Base-by-base conservation (phyloP, 1,284 basidiomycete genomes). In the Cryptococcus hybrid region DNA sequence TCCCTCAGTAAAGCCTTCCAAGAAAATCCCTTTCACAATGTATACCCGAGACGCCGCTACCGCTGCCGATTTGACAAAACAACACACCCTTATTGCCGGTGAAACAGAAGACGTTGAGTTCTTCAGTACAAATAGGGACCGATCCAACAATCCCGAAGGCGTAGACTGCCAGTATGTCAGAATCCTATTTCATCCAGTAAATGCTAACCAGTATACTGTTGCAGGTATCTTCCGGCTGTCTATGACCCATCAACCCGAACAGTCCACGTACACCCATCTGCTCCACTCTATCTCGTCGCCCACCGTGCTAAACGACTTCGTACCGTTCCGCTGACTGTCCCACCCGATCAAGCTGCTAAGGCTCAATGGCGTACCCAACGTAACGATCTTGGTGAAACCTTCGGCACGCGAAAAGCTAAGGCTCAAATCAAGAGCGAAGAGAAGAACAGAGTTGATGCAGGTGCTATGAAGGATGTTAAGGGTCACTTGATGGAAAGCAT, bases 391-490 rank as follows among this genome's bases (percentile, higher is more conserved):
- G 93, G 93, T 37, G 87, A 91, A 71, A 85, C 88, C 1, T 97
- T 97, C 65, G 93, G 93, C 24, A 95, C 92, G 11, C 90, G 91
- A 78, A 96, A 95, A 73, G 90, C 91, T 42, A 88, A 91, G 77
- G 85, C 86, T 12, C 86, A 85, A 36, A 92, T 96, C 67, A 84
- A 85, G 57, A 88, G 90, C 2, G 84, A 85, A 58, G 91, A 92
- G 76, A 83, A 93, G 60, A 93, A 93, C 79, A 86, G 86, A 71
- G 86, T 97, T 40, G 90, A 95, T 77, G 84, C 89, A 12, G 81
- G 82, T 53, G 90, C 90, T 1, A 92, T 95, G 88, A 83, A 88
- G 70, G 84, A 84, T 11, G 87, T 92, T 18, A 85, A 87, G 65
- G 83, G 82, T 50, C 86, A 89, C 76, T 79, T 97, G 54, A 88